These are phyloP conservation scores for Cryptococcus neoformans DNA, from an alignment of 1,284 basidiomycete genomes.

Conservation along the genomic window DNA sequence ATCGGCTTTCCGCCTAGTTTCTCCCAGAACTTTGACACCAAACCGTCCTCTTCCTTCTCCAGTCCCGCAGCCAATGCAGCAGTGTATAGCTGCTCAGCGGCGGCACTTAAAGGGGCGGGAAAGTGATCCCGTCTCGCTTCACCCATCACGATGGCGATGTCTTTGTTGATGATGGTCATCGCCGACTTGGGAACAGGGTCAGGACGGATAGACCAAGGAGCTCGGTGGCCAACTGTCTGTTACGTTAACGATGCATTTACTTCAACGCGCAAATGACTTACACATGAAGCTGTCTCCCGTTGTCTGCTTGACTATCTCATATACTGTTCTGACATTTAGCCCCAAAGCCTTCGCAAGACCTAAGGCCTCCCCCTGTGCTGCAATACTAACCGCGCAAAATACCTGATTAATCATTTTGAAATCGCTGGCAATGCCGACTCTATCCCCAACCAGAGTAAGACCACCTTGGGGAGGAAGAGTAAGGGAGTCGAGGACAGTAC, in stretches of 20 bases:
- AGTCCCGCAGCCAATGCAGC: conserved; percentile 34
- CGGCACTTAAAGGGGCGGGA: conserved; percentile 28
- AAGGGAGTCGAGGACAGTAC: conserved; percentile 33
- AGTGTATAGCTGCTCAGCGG: conserved; percentile 39
- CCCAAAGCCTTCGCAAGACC: conserved; percentile 42
- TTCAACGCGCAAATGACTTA: conserved; percentile 9
- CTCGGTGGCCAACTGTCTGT: conserved; percentile 32
- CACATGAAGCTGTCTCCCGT: conserved; percentile 49
- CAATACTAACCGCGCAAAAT: conserved; percentile 37
- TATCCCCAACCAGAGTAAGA: conserved; percentile 30
- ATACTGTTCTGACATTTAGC: conserved; percentile 36
- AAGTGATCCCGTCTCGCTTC: conserved; percentile 31
- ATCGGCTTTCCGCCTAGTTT: conserved; percentile 29
- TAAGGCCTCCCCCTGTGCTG: conserved; percentile 37
- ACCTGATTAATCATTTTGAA: conserved; percentile 47
- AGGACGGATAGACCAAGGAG: conserved; percentile 33
- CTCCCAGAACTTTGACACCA: conserved; percentile 38
- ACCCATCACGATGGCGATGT: conserved; percentile 43
- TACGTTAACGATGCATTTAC: not conserved
- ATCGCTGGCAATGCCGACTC: conserved; percentile 32
- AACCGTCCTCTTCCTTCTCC: conserved; percentile 30
- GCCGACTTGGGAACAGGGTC: conserved; percentile 38
- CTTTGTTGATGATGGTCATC: conserved; percentile 44
- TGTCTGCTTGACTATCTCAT: conserved; percentile 36
- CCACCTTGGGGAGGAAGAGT: conserved; percentile 32